Percentiles rank a stretch among this genome's conserved stretches.
These are phyloP conservation scores for Saxophila tyrrhenica DNA, from an alignment of 495 filamentous ascomycete genomes.

Conservation along the genomic window DNA sequence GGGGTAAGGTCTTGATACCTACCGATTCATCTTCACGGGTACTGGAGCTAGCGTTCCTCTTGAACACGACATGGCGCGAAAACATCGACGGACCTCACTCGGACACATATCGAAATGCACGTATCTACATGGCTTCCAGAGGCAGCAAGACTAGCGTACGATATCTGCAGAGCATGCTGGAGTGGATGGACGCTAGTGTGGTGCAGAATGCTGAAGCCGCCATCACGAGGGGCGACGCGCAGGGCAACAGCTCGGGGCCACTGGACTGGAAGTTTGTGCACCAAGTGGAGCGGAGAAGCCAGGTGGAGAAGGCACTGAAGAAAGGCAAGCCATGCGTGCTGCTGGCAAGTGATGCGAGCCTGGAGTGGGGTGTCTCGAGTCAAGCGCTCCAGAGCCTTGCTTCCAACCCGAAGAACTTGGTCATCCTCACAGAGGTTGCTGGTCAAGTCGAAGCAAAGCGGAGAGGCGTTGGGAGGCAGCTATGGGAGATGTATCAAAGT, in stretches of 20 bases:
- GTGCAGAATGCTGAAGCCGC: constrained; percentile 81
- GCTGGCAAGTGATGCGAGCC: constrained; percentile 74
- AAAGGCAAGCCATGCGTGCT: constrained; percentile 53
- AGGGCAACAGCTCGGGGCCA: constrained; percentile 32
- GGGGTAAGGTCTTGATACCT: constrained; percentile 89
- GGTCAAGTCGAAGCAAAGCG: neutral
- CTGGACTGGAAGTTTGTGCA: constrained; percentile 85
- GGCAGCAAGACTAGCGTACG: constrained; percentile 73
- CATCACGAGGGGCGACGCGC: constrained; percentile 34
- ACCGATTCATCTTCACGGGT: constrained; percentile 90
- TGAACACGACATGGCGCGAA: constrained; percentile 80
- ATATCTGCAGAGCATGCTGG: constrained; percentile 86
- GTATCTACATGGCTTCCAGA: constrained; percentile 71
- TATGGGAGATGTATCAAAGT: constrained; percentile 29
- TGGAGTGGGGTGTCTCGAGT: constrained; percentile 93
- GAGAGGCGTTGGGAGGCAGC: constrained; percentile 22
- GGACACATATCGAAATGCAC: constrained; percentile 51
- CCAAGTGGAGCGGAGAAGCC: constrained; percentile 63
- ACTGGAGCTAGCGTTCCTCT: constrained; percentile 80
- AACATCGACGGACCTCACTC: constrained; percentile 46
- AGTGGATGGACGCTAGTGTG: constrained; percentile 97
- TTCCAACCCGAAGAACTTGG: constrained; percentile 61
- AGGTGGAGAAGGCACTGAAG: constrained; percentile 52
- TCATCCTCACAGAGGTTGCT: constrained; percentile 64
- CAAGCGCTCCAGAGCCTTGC: constrained; percentile 68